Evolutionary conservation across 192 early-diverging fungal species (phyloP).

Genomic region (Entophlyctis luteolus): DNA sequence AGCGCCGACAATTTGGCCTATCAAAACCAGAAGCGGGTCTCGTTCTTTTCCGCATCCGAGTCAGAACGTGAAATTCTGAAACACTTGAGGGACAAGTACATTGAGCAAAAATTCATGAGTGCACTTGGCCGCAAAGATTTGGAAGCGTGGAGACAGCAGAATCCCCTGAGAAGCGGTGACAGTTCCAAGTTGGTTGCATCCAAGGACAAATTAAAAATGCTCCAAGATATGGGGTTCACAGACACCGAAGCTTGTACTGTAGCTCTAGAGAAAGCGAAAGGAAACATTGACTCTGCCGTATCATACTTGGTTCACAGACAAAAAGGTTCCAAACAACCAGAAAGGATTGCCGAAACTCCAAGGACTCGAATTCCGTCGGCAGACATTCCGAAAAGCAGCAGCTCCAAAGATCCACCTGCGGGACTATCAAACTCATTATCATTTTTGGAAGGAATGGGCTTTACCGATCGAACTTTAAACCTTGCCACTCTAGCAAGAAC

Average conservation of each 20-base stretch:
- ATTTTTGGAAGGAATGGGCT: slow-evolving; percentile 69
- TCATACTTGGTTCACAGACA: slow-evolving; percentile 51
- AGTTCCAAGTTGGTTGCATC: slow-evolving; percentile 10
- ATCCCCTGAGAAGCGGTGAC: background rate
- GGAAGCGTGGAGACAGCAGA: background rate
- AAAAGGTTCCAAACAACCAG: background rate
- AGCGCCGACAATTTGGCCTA: background rate
- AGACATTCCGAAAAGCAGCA: background rate
- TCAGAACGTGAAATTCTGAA: slow-evolving; percentile 63
- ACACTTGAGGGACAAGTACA: slow-evolving; percentile 91
- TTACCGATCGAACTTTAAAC: slow-evolving; percentile 64
- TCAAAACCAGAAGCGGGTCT: background rate
- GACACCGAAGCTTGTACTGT: slow-evolving; percentile 63
- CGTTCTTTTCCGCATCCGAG: background rate
- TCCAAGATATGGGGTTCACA: slow-evolving; percentile 80
- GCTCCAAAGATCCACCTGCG: slow-evolving; percentile 46
- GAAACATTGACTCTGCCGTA: slow-evolving; percentile 71
- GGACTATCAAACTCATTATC: slow-evolving; percentile 28
- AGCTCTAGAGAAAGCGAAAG: slow-evolving; percentile 66
- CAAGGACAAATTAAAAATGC: slow-evolving; percentile 29
- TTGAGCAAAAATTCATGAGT: slow-evolving; percentile 53
- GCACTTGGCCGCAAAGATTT: background rate
- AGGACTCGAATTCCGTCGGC: background rate
- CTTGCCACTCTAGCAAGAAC: slow-evolving; percentile 64
- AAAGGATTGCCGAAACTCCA: background rate